Base-by-base conservation (phyloP, 371 early-diverging fungal species). In the Mucor sp. region DNA sequence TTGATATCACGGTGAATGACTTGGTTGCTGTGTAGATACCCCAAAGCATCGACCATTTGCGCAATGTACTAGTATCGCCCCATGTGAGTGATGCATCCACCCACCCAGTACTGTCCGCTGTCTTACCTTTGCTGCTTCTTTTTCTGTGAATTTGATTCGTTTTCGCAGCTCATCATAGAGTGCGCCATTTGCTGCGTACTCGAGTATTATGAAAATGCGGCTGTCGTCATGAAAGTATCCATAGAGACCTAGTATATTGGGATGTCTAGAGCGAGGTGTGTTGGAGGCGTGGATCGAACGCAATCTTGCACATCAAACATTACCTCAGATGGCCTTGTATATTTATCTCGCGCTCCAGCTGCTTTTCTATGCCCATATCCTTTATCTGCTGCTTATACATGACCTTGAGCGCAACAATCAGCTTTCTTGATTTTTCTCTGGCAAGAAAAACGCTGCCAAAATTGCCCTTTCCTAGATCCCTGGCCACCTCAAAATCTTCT, bases 401-500 rank as follows among this genome's bases (percentile, higher is more conserved):
- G 11, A 98, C 91, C 76, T 99, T 99, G 62, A 99, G 86, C 3
- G 99, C 99, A 15, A 98, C 94, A 21, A 99, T 88, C 70, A 90
- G 95, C 19, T 93, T 93, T 53, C 88, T 89, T 55, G 80, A 79
- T 69, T 93, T 95, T 90, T 96, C 77, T 99, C 98, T 64, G 15
- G 99, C 99, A 21, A 98, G 81, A 80, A 97, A 99, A 0, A 99
- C 99, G 33, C 94, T 90, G 1, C 99, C 99, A 84, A 99, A 99
- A 69, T 96, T 96, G 8, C 99, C 99, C 73, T 91, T 90, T 27
- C 99, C 99, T 6, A 99, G 80, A 0, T 93, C 82, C 48, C 89
- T 85, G 12, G 99, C 99, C 59, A 99, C 89, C 68, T 99, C 99
- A 88, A 99, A 99, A 80, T 99, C 98, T 14, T 91, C 78, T 50